Percentiles rank a stretch among this genome's conserved stretches.
Conservation (phyloP, 2,329 filamentous ascomycete species). For the Fusarium acutatum region DNA sequence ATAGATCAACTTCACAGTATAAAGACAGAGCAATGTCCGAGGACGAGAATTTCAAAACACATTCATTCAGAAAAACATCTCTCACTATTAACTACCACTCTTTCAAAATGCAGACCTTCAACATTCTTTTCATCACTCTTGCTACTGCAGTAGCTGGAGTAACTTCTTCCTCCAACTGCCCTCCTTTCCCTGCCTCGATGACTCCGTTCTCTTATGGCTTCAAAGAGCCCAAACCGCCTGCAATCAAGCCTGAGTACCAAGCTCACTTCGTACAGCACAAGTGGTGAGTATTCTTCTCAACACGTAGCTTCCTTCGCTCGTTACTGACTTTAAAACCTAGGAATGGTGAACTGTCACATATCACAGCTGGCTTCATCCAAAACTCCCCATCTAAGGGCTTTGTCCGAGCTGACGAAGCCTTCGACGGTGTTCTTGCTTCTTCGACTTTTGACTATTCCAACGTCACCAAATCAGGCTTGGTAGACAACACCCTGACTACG, state of each 20-base stretch:
- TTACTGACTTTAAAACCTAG: background rate
- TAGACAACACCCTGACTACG: constrained; percentile 48
- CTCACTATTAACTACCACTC: accelerated
- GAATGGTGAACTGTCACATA: constrained; percentile 51
- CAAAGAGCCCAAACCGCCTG: constrained; percentile 45
- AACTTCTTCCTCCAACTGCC: constrained; percentile 2
- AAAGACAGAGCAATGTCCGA: background rate
- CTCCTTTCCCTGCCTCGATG: constrained; percentile 40
- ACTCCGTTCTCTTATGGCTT: constrained; percentile 45
- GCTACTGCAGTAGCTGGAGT: background rate
- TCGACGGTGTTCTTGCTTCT: constrained; percentile 40
- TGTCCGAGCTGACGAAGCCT: constrained; percentile 46
- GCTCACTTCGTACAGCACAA: constrained; percentile 51
- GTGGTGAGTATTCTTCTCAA: constrained; percentile 22
- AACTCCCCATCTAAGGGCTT: constrained; percentile 44
- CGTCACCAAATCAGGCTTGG: constrained; percentile 45
- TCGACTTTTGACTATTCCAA: constrained; percentile 50
- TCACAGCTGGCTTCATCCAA: constrained; percentile 47
- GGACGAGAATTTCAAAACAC: accelerated
- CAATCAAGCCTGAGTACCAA: constrained; percentile 44
- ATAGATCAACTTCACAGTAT: background rate
- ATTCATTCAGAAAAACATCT: background rate
- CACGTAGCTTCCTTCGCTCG: background rate
- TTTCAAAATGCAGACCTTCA: background rate
- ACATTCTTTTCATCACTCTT: background rate